phyloP scores from a whole-genome alignment of 2,329 filamentous ascomycete species.

The Dothistroma septosporum region DNA sequence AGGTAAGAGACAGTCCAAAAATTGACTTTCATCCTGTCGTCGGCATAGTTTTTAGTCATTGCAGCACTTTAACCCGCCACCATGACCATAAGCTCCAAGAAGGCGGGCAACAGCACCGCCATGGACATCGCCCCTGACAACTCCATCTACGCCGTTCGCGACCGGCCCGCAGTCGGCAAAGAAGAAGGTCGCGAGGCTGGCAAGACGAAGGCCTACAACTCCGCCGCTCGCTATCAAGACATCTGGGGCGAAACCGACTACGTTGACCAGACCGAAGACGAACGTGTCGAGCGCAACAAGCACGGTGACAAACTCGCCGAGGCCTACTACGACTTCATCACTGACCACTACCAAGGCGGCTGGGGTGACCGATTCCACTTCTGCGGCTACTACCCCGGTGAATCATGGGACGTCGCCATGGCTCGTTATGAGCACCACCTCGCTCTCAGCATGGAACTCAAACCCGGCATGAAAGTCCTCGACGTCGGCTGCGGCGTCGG shows the following conservation, averaged over 20 bases:
- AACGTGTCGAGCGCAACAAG: background rate
- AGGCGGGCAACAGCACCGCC: background rate
- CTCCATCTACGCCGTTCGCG: background rate
- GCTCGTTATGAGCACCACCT: slow-evolving; percentile 39
- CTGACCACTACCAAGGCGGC: slow-evolving; percentile 90
- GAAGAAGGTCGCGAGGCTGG: background rate
- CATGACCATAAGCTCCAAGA: background rate
- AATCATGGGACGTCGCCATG: slow-evolving; percentile 81
- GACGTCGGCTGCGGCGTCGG: slow-evolving; percentile 35
- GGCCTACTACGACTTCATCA: slow-evolving; percentile 90
- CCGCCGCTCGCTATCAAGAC: background rate
- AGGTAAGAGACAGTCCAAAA: background rate
- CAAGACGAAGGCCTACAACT: background rate
- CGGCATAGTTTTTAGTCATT: background rate
- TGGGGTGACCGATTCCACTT: slow-evolving; percentile 95
- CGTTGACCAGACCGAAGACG: background rate
- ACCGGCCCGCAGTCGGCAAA: background rate
- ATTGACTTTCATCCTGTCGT: background rate
- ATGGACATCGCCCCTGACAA: background rate
- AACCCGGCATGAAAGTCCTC: slow-evolving; percentile 28
- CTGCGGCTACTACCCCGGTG: slow-evolving; percentile 78
- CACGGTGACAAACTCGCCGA: background rate
- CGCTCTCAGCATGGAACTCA: slow-evolving; percentile 25
- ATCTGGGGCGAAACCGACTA: background rate
- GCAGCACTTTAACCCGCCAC: background rate